These are phyloP conservation scores for Xylaria curta DNA, from an alignment of 495 filamentous ascomycete genomes.

Conservation along the genomic window DNA sequence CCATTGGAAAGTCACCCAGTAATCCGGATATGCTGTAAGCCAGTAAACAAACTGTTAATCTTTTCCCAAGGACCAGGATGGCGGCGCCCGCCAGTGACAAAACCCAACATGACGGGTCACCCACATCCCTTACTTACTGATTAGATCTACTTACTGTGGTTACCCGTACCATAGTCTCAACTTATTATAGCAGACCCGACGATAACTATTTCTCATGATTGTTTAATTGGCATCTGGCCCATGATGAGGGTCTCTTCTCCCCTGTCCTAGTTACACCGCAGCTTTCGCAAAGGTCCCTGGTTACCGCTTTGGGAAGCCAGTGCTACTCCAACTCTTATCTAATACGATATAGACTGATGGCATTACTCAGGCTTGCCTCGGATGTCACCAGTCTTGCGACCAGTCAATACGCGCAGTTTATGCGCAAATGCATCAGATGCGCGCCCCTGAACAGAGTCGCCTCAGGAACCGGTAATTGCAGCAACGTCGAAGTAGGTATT, in stretches of 20 bases:
- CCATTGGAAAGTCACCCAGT: constrained; percentile 6
- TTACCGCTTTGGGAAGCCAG: constrained; percentile 23
- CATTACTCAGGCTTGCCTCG: constrained; percentile 19
- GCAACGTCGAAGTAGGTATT: constrained; percentile 9
- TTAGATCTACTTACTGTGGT: background rate
- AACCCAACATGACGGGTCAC: background rate
- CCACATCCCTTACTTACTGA: background rate
- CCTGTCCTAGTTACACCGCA: constrained; percentile 20
- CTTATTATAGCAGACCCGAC: constrained; percentile 7
- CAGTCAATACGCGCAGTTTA: background rate
- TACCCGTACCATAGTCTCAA: background rate
- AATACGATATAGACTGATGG: background rate
- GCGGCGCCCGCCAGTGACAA: constrained; percentile 2
- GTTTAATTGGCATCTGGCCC: constrained; percentile 11
- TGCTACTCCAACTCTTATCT: constrained; percentile 11
- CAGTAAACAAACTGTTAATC: background rate
- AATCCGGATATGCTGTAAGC: background rate
- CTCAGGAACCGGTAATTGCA: constrained; percentile 23
- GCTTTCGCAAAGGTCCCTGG: constrained; percentile 14
- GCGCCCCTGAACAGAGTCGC: background rate
- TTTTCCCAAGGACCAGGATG: constrained; percentile 9
- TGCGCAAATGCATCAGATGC: constrained; percentile 10
- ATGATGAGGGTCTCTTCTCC: background rate
- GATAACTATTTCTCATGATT: background rate
- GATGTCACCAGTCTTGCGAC: constrained; percentile 1